Evolutionary conservation across 2,329 filamentous ascomycete genomes (phyloP).

Genomic region (Golovinomyces cichoracearum): DNA sequence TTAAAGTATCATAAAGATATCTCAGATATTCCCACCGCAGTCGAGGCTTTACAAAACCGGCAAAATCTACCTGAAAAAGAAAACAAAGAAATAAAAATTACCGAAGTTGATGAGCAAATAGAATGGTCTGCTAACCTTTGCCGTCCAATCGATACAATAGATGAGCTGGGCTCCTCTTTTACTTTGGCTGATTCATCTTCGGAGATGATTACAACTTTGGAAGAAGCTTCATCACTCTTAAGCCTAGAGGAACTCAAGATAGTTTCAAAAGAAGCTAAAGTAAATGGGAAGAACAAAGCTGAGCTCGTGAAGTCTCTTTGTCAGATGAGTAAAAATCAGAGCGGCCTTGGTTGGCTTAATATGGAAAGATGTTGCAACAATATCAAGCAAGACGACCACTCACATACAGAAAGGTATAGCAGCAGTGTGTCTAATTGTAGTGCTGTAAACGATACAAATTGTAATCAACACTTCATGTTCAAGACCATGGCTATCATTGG

Average conservation of each 20-base stretch:
- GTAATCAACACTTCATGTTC: constrained; percentile 46
- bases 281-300: constrained; percentile 67
- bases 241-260: constrained; percentile 68
- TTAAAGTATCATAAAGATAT: constrained; percentile 68
- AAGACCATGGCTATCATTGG: constrained; percentile 60
- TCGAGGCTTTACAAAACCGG: constrained; percentile 33
- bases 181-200: constrained; percentile 59
- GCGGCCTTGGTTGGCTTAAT: constrained; percentile 43
- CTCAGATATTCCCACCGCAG: constrained; percentile 40
- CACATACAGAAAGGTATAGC: constrained; percentile 8
- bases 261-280: constrained; percentile 63
- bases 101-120: too few species aligned
- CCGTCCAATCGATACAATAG: constrained; percentile 14
- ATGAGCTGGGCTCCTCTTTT: constrained; percentile 32
- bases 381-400: not conserved
- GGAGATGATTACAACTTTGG: constrained; percentile 44
- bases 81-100: not conserved
- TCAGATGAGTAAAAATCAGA: constrained; percentile 47
- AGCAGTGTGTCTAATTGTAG: constrained; percentile 9
- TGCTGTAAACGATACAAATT: constrained; percentile 21
- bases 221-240: constrained; percentile 61
- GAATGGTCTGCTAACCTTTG: constrained; percentile 25
- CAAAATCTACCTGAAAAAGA: constrained; percentile 26
- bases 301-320: constrained; percentile 52
- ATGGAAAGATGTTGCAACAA: constrained; percentile 26